These are phyloP conservation scores for Filobasidium wieringae DNA, from an alignment of 768 basidiomycete species.

Conservation along the genomic window DNA sequence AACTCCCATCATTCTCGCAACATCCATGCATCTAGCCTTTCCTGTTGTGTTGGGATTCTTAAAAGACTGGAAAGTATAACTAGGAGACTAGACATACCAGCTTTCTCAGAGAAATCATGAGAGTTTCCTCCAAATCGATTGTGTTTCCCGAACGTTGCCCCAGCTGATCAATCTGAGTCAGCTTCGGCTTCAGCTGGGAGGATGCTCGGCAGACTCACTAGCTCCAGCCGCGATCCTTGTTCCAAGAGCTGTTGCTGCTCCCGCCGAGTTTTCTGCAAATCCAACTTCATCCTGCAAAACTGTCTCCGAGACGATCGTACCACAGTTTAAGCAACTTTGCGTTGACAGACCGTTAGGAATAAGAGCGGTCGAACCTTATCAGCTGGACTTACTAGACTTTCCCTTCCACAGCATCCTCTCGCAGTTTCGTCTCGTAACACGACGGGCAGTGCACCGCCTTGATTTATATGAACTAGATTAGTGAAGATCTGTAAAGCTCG, in stretches of 20 bases:
- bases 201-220: constrained; percentile 57
- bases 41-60: background rate
- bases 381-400: background rate
- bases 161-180: background rate
- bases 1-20: constrained; percentile 47
- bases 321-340: constrained; percentile 57
- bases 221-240: constrained; percentile 81
- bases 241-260: constrained; percentile 91
- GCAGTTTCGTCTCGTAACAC: too few species aligned
- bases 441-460: too few species aligned
- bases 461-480: too few species aligned
- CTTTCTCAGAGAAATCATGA: background rate
- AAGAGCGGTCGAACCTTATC: background rate
- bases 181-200: background rate
- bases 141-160: background rate
- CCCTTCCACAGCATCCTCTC: background rate
- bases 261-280: constrained; percentile 84
- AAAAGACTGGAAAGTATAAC: background rate
- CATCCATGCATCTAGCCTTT: constrained; percentile 5
- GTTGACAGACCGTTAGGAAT: background rate
- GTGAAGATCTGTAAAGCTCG: too few species aligned
- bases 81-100: background rate
- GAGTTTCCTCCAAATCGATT: background rate
- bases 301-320: constrained; percentile 84
- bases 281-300: constrained; percentile 85